Conservation (phyloP, 345 rosid genomes). For the Raphanus raphanistrum region DNA sequence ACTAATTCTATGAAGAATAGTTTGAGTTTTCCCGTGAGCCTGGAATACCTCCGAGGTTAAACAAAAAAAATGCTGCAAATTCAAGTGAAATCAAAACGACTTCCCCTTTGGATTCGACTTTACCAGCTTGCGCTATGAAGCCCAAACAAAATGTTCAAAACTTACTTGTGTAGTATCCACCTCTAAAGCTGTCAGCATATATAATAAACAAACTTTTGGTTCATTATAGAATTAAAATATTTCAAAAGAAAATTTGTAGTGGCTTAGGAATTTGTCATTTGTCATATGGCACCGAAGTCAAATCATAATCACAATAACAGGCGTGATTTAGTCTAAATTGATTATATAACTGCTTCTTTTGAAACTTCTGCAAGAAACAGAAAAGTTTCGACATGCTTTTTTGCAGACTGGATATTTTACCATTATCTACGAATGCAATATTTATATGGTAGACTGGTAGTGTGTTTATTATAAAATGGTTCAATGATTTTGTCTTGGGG, state of each 20-base stretch:
- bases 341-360: not conserved
- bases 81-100: not conserved
- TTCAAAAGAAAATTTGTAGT: conserved; percentile 2
- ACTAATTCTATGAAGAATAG: no score
- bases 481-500: conserved; percentile 16
- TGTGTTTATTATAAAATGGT: not conserved
- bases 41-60: no score
- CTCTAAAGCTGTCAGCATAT: not conserved
- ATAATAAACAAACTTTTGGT: not conserved
- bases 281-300: conserved; percentile 28
- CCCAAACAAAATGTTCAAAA: conserved; percentile 5
- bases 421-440: not conserved
- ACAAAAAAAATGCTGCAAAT: not conserved
- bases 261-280: conserved; percentile 32
- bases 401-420: not conserved
- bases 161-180: not conserved
- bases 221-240: conserved; percentile 1
- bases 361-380: not conserved
- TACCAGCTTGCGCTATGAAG: not conserved
- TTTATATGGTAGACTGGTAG: not conserved
- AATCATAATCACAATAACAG: conserved; percentile 7
- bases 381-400: not conserved
- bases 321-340: conserved; percentile 8
- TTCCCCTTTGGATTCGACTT: not conserved
- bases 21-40: no score